These are phyloP conservation scores for Tolypocladium inflatum DNA, from an alignment of 2,329 filamentous ascomycete species.

Conservation along the genomic window DNA sequence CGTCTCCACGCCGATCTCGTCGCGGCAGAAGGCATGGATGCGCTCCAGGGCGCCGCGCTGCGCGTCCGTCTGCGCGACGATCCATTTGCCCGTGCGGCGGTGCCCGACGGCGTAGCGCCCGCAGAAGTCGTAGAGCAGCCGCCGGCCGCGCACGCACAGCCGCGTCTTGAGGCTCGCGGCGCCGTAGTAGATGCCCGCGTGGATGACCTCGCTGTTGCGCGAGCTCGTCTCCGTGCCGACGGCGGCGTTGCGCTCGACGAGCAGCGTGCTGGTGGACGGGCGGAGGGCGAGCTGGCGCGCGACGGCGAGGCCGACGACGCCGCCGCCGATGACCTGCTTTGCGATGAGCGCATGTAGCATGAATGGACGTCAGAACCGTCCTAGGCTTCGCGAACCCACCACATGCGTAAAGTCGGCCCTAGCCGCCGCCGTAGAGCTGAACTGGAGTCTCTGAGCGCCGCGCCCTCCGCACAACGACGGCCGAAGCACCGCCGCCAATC, in stretches of 20 bases:
- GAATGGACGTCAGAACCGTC: background rate
- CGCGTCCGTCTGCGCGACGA: conserved; percentile 71
- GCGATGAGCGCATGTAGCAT: background rate
- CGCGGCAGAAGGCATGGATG: conserved; percentile 35
- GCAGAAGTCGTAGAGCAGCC: conserved; percentile 74
- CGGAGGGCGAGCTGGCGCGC: conserved; percentile 62
- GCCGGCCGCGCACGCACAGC: conserved; percentile 70
- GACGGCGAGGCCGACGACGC: conserved; percentile 70
- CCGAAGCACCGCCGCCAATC: background rate
- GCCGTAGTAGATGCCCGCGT: conserved; percentile 90
- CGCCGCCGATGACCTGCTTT: conserved; percentile 44
- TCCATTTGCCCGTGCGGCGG: conserved; percentile 80
- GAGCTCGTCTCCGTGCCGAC: conserved; percentile 81
- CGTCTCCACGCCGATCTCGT: conserved; percentile 51
- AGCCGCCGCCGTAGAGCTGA: conserved; percentile 23
- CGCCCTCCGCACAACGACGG: background rate
- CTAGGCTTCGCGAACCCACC: conserved; percentile 17
- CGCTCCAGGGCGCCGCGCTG: conserved; percentile 56
- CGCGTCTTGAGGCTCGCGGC: conserved; percentile 65
- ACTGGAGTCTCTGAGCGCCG: conserved; percentile 12
- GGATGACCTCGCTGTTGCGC: conserved; percentile 92
- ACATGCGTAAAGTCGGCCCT: conserved; percentile 35
- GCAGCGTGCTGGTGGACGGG: conserved; percentile 54
- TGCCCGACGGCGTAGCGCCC: conserved; percentile 56
- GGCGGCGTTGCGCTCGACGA: conserved; percentile 69